Conservation (phyloP, 2,329 filamentous ascomycete genomes). For the Ilyonectria robusta region DNA sequence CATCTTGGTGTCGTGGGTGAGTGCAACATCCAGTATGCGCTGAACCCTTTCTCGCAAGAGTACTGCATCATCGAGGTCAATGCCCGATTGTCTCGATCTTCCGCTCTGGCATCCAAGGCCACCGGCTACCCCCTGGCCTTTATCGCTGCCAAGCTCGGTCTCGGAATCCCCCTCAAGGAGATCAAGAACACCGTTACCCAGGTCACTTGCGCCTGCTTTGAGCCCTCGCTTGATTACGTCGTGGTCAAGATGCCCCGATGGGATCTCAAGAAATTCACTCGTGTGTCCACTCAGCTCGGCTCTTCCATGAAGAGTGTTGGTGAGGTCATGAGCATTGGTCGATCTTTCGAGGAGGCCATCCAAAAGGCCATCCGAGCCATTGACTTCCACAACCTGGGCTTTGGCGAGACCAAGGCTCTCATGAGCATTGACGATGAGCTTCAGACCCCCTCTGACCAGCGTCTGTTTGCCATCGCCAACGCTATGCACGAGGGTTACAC, state of each 20-base stretch:
- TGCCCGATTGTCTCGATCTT: conserved; percentile 94
- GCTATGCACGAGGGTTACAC: conserved; percentile 95
- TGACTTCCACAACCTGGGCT: conserved; percentile 95
- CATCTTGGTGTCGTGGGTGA: conserved; percentile 98
- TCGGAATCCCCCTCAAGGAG: conserved; percentile 95
- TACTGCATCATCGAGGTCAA: conserved; percentile 99
- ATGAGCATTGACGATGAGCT: conserved; percentile 98
- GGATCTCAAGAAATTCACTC: conserved; percentile 99
- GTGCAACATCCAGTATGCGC: conserved; percentile 98
- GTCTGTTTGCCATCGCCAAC: conserved; percentile 96
- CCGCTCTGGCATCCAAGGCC: conserved; percentile 94
- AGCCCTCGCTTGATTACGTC: conserved; percentile 97
- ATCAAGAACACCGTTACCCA: conserved; percentile 97
- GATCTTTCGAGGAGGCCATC: conserved; percentile 97
- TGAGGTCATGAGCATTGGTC: conserved; percentile 98
- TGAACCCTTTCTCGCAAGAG: conserved; percentile 95
- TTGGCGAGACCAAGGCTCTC: conserved; percentile 90
- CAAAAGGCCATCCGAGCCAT: conserved; percentile 98
- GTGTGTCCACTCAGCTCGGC: conserved; percentile 94
- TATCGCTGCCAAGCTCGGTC: conserved; percentile 95
- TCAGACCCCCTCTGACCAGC: conserved; percentile 97
- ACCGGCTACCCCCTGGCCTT: conserved; percentile 97
- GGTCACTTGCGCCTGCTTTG: conserved; percentile 96
- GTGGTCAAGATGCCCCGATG: conserved; percentile 99
- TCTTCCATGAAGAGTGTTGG: conserved; percentile 99